phyloP scores from a whole-genome alignment of 768 basidiomycete genomes.

The Boletus rubescentipes region DNA sequence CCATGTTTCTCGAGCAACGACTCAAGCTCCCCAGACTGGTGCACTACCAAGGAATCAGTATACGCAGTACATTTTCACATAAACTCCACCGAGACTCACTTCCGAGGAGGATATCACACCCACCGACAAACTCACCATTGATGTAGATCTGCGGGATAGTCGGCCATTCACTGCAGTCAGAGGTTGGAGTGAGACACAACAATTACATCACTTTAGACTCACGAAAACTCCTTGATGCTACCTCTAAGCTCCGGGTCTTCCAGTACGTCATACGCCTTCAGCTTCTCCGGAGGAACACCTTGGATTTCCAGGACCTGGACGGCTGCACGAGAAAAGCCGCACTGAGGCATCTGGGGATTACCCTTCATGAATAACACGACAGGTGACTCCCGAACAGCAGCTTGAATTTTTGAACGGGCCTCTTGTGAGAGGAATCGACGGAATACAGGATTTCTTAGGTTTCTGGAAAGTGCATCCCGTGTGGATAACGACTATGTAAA shows the following conservation, averaged over 20 bases:
- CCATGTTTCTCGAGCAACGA: slow-evolving; percentile 69
- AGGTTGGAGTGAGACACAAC: neutral
- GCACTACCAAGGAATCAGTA: slow-evolving; percentile 61
- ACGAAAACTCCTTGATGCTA: slow-evolving; percentile 97
- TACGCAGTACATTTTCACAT: neutral
- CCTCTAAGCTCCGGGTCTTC: slow-evolving; percentile 79
- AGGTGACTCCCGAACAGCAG: slow-evolving; percentile 71
- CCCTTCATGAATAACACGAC: slow-evolving; percentile 99
- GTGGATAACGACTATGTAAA: slow-evolving; percentile 1
- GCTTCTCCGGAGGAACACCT: slow-evolving; percentile 73
- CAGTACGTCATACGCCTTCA: slow-evolving; percentile 89
- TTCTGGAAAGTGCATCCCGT: slow-evolving; percentile 11
- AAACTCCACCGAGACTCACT: slow-evolving; percentile 53
- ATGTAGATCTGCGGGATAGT: slow-evolving; percentile 96
- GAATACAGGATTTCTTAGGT: slow-evolving; percentile 8
- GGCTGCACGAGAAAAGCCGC: slow-evolving; percentile 94
- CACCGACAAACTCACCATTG: slow-evolving; percentile 93
- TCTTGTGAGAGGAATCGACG: slow-evolving; percentile 62
- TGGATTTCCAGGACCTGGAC: slow-evolving; percentile 88
- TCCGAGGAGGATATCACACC: slow-evolving; percentile 90
- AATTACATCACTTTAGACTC: slow-evolving; percentile 36
- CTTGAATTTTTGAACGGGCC: slow-evolving; percentile 59
- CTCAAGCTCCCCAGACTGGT: slow-evolving; percentile 93
- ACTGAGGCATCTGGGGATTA: slow-evolving; percentile 79
- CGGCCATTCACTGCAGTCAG: slow-evolving; percentile 80